Conservation (phyloP, 2,329 filamentous ascomycete genomes). For the Fusarium mexicanum region DNA sequence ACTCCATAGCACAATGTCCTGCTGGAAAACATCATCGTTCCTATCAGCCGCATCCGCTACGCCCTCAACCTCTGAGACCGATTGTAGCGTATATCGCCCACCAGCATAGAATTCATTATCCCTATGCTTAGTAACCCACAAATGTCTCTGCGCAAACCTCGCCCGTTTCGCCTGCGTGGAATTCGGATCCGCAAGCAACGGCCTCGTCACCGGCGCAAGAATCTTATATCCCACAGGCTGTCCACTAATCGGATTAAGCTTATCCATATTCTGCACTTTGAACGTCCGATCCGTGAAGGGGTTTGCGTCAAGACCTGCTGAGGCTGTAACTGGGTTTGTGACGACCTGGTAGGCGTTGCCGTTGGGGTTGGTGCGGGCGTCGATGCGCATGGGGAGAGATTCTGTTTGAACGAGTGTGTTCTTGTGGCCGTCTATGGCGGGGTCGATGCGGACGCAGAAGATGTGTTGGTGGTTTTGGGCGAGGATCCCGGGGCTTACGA, state of each 20-base stretch:
- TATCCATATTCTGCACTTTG: conserved; percentile 59
- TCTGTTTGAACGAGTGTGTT: conserved; percentile 63
- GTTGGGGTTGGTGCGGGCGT: conserved; percentile 57
- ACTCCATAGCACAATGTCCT: conserved; percentile 12
- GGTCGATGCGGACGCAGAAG: conserved; percentile 72
- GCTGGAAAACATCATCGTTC: conserved; percentile 2
- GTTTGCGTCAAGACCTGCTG: conserved; percentile 58
- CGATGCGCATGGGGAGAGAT: conserved; percentile 55
- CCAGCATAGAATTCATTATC: conserved; percentile 58
- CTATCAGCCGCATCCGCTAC: conserved; percentile 6
- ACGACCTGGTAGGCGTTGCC: conserved; percentile 54
- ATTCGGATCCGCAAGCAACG: conserved; percentile 52
- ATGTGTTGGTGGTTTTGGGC: conserved; percentile 78
- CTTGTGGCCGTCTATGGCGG: conserved; percentile 67
- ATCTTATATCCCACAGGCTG: conserved; percentile 61
- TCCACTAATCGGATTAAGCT: conserved; percentile 55
- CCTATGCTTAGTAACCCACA: conserved; percentile 58
- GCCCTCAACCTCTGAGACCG: conserved; percentile 8
- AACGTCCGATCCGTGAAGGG: conserved; percentile 59
- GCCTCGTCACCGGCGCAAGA: conserved; percentile 50
- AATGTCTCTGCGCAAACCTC: conserved; percentile 54
- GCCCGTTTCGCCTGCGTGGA: conserved; percentile 53
- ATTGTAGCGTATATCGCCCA: conserved; percentile 50
- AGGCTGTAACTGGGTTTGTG: conserved; percentile 57
- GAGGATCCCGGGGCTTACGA: conserved; percentile 71